Conservation (phyloP, 1,284 basidiomycete genomes). For the Tilletia indica region DNA sequence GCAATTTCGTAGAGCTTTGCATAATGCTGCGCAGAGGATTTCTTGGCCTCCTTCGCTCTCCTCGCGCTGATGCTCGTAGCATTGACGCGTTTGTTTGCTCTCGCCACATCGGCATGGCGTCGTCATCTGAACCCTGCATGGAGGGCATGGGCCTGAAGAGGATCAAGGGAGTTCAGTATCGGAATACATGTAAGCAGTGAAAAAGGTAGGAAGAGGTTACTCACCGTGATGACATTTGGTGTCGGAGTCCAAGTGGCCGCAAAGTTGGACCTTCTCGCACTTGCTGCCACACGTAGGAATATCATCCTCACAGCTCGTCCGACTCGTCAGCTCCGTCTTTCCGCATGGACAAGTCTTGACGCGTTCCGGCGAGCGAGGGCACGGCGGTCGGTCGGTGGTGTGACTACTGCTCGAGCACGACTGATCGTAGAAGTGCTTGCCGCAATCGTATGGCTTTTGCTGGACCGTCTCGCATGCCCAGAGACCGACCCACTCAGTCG, state of each 20-base stretch:
- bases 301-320: constrained; percentile 41
- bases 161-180: background rate
- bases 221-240: constrained; percentile 39
- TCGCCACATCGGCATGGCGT: constrained; percentile 54
- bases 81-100: constrained; percentile 41
- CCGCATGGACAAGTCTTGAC: constrained; percentile 51
- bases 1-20: constrained; percentile 48
- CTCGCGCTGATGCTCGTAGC: constrained; percentile 34
- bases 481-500: constrained; percentile 30
- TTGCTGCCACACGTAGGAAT: constrained; percentile 44
- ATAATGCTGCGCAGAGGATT: constrained; percentile 41
- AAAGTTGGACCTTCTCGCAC: constrained; percentile 37
- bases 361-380: constrained; percentile 41
- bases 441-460: constrained; percentile 42
- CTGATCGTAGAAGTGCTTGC: constrained; percentile 40
- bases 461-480: constrained; percentile 42
- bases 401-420: constrained; percentile 30
- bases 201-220: background rate
- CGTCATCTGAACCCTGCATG: constrained; percentile 39
- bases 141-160: constrained; percentile 34
- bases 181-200: too few relatives aligned
- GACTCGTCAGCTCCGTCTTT: constrained; percentile 29
- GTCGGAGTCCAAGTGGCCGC: constrained; percentile 43
- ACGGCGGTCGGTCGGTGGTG: constrained; percentile 22
- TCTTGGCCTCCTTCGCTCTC: constrained; percentile 36